Base-by-base conservation (phyloP, 2,329 filamentous ascomycete species). In the Fusarium sp. region DNA sequence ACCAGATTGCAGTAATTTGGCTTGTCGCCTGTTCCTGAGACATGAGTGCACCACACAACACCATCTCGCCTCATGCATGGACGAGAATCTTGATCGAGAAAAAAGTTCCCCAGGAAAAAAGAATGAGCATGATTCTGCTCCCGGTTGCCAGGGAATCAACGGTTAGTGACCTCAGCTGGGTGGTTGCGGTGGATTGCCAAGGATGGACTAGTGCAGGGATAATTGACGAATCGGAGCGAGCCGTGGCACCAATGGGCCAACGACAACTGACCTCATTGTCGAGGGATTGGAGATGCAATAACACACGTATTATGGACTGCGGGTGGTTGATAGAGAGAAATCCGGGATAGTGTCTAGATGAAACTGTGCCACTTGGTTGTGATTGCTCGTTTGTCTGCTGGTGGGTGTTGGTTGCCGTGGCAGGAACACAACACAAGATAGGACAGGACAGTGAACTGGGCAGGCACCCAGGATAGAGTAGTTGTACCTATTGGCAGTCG, bases 201-300 rank as follows among this genome's bases (percentile, higher is more conserved):
- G 62, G 55, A 50, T 59, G 52, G 61, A 53, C 55, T 51, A 43
- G 52, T 60, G 47, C 69, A 52, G 57, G 67, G 62, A 26, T 59
- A 26, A 56, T 50, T 66, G 57, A 4, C 73, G 59, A 75, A 74
- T 75, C 67, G 60, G 67, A 59, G 49, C 21, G 21, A 50, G 51
- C 34, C 43, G 33, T 57, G 15, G 46, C 36, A n/a, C 54, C 63
- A 58, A 64, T 60, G 57, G 57, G 57, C 62, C 69, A 58, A 72
- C 64, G 38, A 73, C 57, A 55, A 67, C 60, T 67, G 69, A 75
- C 69, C 58, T 73, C 72, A 68, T 65, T 56, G 49, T 62, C 26
- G 38, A 63, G 54, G 28, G 64, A 67, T 63, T 67, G 63, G 62
- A 57, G 33, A 56, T 52, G 26, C 47, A 26, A 67, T 67, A 67